Evolutionary conservation across 371 early-diverging fungal species (phyloP).

Genomic region (Circinella minor): DNA sequence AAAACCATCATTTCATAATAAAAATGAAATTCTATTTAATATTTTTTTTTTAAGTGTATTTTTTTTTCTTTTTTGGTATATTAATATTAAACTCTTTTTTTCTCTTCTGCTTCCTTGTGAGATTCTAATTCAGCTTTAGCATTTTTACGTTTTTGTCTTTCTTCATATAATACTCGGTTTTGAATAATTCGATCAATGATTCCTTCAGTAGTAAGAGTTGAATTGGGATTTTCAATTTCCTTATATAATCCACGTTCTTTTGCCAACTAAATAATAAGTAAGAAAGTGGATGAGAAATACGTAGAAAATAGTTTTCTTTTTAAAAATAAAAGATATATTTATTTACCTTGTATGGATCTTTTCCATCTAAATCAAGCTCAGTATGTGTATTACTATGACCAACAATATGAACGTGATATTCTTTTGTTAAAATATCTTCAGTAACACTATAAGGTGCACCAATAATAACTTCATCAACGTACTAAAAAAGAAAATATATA

Average conservation of each 20-base stretch:
- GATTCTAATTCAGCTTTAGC: constrained; percentile 69
- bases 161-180: constrained; percentile 80
- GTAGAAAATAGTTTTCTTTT: too few relatives aligned
- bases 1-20: too few relatives aligned
- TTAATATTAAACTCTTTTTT: background rate
- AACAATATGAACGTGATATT: constrained; percentile 82
- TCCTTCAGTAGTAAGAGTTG: constrained; percentile 79
- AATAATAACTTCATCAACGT: constrained; percentile 90
- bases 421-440: constrained; percentile 78
- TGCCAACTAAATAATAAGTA: constrained; percentile 51
- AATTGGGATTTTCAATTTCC: constrained; percentile 75
- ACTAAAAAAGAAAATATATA: constrained; percentile 39
- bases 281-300: too few relatives aligned
- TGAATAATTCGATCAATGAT: constrained; percentile 89
- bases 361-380: constrained; percentile 70
- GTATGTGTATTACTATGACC: constrained; percentile 73
- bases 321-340: too few relatives aligned
- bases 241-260: constrained; percentile 76
- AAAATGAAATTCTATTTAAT: too few relatives aligned
- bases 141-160: constrained; percentile 76
- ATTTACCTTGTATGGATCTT: constrained; percentile 75
- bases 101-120: constrained; percentile 58
- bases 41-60: background rate
- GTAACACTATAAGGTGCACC: constrained; percentile 89
- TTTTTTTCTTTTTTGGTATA: background rate